phyloP scores from a whole-genome alignment of 352 stramenopile species.

The Phytophthora sojae region DNA sequence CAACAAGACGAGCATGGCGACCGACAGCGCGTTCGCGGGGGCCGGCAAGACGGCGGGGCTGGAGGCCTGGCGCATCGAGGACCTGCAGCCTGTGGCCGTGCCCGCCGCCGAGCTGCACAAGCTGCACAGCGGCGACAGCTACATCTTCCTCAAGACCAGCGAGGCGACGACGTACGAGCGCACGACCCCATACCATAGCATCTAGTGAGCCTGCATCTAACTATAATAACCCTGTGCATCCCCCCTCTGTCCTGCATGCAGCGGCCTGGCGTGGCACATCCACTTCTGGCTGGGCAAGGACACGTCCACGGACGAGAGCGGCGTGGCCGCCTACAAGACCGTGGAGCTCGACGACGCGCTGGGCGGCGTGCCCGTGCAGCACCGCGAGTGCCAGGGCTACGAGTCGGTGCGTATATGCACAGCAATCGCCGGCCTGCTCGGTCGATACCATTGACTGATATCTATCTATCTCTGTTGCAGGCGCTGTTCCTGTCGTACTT shows the following conservation, averaged over 20 bases:
- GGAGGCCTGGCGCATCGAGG: constrained; percentile 88
- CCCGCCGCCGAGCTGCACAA: constrained; percentile 72
- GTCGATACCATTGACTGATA: constrained; percentile 1
- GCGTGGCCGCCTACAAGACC: constrained; percentile 96
- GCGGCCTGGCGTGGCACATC: constrained; percentile 89
- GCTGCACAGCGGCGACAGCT: constrained; percentile 96
- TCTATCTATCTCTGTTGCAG: constrained; percentile 26
- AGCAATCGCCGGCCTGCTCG: neutral
- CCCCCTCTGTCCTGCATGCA: constrained; percentile 9
- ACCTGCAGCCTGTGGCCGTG: constrained; percentile 74
- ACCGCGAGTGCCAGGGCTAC: constrained; percentile 86
- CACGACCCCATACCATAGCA: neutral
- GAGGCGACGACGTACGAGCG: constrained; percentile 50
- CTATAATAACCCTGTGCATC: neutral
- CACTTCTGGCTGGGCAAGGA: constrained; percentile 97
- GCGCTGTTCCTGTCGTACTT: constrained; percentile 96
- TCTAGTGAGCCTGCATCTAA: neutral
- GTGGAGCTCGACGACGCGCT: constrained; percentile 96
- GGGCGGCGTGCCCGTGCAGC: constrained; percentile 92
- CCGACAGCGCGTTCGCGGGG: constrained; percentile 63
- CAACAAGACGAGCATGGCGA: constrained; percentile 52
- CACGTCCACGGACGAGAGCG: constrained; percentile 93
- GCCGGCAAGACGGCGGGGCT: constrained; percentile 74
- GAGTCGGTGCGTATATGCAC: constrained; percentile 60
- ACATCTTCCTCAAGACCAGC: constrained; percentile 95